phyloP scores from a whole-genome alignment of 306 rosid genomes.

The Geum urbanum region DNA sequence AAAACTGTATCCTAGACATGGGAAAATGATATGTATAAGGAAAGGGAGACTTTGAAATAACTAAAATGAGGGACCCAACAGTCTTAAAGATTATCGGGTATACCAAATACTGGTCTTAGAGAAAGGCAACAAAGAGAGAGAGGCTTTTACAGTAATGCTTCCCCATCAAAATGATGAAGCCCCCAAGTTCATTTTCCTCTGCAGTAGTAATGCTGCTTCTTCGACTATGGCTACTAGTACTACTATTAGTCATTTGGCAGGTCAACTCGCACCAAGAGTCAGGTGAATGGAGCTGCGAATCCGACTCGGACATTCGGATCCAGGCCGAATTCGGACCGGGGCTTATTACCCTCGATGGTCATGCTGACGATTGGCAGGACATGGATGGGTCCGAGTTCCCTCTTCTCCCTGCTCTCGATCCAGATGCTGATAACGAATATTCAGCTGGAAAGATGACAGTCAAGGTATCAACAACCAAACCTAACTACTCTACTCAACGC shows the following conservation, averaged over 20 bases:
- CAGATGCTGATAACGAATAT: conserved; percentile 66
- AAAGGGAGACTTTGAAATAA: no score
- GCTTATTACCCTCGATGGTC: conserved; percentile 75
- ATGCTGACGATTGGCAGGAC: conserved; percentile 84
- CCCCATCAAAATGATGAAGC: no score
- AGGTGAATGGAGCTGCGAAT: conserved; percentile 76
- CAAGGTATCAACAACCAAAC: conserved; percentile 46
- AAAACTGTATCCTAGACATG: no score
- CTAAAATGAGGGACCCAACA: no score
- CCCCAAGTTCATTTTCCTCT: no score
- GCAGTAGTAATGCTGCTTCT: not conserved
- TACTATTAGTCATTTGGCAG: conserved; percentile 27
- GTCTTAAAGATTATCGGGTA: no score
- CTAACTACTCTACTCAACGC: not conserved
- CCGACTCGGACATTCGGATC: conserved; percentile 60
- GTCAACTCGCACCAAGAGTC: conserved; percentile 73
- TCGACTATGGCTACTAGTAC: conserved; percentile 30
- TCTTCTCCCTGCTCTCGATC: conserved; percentile 85
- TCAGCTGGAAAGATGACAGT: conserved; percentile 69
- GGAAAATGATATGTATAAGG: no score
- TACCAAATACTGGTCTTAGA: no score
- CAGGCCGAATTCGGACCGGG: conserved; percentile 63
- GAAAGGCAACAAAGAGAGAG: no score
- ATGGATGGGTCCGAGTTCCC: conserved; percentile 71
- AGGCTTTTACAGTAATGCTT: no score